Evolutionary conservation across 495 filamentous ascomycete genomes (phyloP), one percentile per base, ranked within the genome.

Genomic region (Lepraria neglecta): DNA sequence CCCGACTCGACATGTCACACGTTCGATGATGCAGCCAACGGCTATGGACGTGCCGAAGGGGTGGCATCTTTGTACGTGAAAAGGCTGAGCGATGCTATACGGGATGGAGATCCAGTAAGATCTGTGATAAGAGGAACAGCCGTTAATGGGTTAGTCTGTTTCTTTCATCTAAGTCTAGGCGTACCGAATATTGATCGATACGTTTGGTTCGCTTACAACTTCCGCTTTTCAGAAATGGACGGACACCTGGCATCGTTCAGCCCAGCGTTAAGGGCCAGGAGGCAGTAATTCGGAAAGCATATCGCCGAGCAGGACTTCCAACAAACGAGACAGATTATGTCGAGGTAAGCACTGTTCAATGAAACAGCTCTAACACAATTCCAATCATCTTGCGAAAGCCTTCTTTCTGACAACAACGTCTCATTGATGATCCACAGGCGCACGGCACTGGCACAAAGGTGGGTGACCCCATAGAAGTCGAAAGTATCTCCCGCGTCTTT

Each of bases 31-130:
- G 62, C 71, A 33, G 85, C 80, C 6, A 78, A 82, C 57, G 85
- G 85, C 1, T 87, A 84, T 64, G 80, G 69, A 0, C 75, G 84
- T 30, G 85, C 77, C 21, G 85, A 87, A 56, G 85, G 80, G 6
- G 72, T 80, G 44, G 79, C 74, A 21, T 75, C 76, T 55, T 51
- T 88, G 1, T 73, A 82, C 40, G 61, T 88, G 27, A 88, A 87
- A 71, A 74, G 71, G 10, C 71, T 86, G 17, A 70, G 70, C 19
- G 74, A 82, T 56, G 85, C 81, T 12, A 40, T 76, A 11, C 62
- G 65, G 0, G 76, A 81, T 58, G 73, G 73, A 27, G 77, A 82
- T 64, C 77, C 79, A 9, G 80, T 88, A 47, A 74, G 80, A 51
- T 79, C 81, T 7, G 74, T 88, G 30, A 82, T 88, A 56, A 71